Percentiles rank a stretch among this genome's conserved stretches.
phyloP scores from a whole-genome alignment of 179 eudicot species.

The Beta corolliflora region DNA sequence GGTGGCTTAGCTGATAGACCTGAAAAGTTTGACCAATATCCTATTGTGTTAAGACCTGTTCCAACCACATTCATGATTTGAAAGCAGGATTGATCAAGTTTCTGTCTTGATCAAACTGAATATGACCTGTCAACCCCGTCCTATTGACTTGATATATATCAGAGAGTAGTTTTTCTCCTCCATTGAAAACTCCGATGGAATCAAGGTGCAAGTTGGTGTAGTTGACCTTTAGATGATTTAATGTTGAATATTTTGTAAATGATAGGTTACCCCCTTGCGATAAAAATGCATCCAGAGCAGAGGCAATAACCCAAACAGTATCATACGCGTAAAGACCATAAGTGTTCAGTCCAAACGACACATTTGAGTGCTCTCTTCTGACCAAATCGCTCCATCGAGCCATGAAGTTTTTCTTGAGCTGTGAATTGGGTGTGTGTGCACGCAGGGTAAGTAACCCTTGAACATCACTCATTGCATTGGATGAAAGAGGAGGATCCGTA shows the following conservation, averaged over 20 bases:
- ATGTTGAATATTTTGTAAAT: slow-evolving; percentile 48
- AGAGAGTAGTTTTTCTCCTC: slow-evolving; percentile 55
- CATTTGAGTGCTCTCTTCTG: slow-evolving; percentile 22
- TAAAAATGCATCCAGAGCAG: slow-evolving; percentile 56
- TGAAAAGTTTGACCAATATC: slow-evolving; percentile 73
- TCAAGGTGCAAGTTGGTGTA: slow-evolving; percentile 44
- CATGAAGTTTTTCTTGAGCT: slow-evolving; percentile 46
- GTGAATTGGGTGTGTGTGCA: slow-evolving; percentile 55
- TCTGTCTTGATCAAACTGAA: slow-evolving; percentile 45
- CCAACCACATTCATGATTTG: slow-evolving; percentile 72
- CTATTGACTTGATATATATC: slow-evolving; percentile 45
- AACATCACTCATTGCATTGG: slow-evolving; percentile 27
- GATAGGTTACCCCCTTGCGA: slow-evolving; percentile 61
- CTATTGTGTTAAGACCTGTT: slow-evolving; percentile 53
- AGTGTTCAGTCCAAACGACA: slow-evolving; percentile 48
- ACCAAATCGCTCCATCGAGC: slow-evolving; percentile 63
- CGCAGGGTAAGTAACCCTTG: slow-evolving; percentile 73
- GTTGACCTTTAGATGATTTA: slow-evolving; percentile 24
- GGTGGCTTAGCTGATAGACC: slow-evolving; percentile 65
- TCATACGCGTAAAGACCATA: slow-evolving; percentile 79
- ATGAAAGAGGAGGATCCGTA: slow-evolving; percentile 46
- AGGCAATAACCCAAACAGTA: slow-evolving; percentile 78
- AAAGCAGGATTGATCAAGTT: slow-evolving; percentile 53
- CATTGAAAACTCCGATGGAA: slow-evolving; percentile 59
- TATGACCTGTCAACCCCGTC: slow-evolving; percentile 65